These are phyloP conservation scores for Boletus rubroflammeus DNA, from an alignment of 768 basidiomycete genomes.

Conservation along the genomic window DNA sequence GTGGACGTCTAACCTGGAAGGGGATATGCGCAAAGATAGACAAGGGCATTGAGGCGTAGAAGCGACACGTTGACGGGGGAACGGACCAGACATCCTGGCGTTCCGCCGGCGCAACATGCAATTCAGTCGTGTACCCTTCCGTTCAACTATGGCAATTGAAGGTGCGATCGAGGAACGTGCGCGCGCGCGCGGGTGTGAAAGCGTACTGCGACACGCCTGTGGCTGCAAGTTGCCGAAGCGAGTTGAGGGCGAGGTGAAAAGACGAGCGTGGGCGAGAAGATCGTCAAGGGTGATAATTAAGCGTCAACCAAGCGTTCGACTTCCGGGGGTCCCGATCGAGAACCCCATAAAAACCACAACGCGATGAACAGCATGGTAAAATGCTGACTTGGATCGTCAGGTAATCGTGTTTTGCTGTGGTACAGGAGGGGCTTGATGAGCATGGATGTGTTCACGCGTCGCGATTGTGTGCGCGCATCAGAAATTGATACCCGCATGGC, in stretches of 20 bases:
- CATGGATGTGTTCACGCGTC: background rate
- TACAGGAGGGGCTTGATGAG: slow-evolving; percentile 1
- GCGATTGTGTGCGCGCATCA: background rate
- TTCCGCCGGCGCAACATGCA: background rate
- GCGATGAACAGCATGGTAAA: background rate
- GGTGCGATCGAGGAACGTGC: background rate
- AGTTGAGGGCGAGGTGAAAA: background rate
- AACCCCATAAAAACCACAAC: background rate
- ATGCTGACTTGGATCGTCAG: slow-evolving; percentile 1
- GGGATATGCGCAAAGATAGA: slow-evolving; percentile 1
- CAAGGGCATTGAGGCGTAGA: slow-evolving; percentile 9
- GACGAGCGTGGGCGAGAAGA: background rate
- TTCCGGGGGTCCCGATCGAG: slow-evolving; percentile 1
- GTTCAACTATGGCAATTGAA: background rate
- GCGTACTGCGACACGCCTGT: background rate
- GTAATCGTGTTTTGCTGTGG: background rate
- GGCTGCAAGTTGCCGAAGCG: slow-evolving; percentile 4
- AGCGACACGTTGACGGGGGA: background rate
- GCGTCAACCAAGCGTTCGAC: background rate
- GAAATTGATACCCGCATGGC: background rate
- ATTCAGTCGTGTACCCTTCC: background rate
- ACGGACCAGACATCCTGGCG: background rate
- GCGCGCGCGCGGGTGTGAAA: background rate
- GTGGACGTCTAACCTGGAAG: background rate
- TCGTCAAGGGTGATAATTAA: slow-evolving; percentile 7